Percentiles rank a stretch among this genome's conserved stretches.
Evolutionary conservation across 2,329 filamentous ascomycete genomes (phyloP).

Genomic region (Sphaceloma murrayae): DNA sequence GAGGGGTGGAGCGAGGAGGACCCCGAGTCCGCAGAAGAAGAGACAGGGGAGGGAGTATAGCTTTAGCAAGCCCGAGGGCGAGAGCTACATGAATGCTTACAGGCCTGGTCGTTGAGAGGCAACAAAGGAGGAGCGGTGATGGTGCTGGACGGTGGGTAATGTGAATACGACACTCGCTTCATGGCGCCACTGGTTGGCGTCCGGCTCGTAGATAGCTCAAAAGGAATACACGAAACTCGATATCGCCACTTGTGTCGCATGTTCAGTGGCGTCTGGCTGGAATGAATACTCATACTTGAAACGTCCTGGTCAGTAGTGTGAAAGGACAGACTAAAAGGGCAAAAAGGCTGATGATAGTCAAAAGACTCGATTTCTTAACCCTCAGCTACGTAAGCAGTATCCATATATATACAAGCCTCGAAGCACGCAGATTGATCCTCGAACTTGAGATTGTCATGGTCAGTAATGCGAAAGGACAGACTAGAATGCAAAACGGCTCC

Average conservation of each 20-base stretch:
- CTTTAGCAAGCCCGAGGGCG: neutral
- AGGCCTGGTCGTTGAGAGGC: conserved; percentile 4
- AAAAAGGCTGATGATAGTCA: no score
- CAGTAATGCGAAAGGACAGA: no score
- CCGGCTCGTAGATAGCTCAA: neutral
- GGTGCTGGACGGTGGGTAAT: neutral
- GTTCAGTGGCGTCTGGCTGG: no score
- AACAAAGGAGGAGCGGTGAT: neutral
- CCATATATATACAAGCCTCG: neutral
- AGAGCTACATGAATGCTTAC: conserved; percentile 15
- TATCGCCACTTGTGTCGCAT: neutral
- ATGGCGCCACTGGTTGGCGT: neutral
- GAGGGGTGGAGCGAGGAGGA: conserved; percentile 9
- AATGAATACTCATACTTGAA: no score
- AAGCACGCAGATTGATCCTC: no score
- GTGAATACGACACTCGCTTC: conserved; percentile 3
- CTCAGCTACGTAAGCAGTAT: neutral
- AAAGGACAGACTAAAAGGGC: no score
- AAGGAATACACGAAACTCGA: neutral
- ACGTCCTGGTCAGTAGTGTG: no score
- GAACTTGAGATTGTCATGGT: no score
- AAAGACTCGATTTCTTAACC: no score
- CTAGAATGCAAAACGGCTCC: no score
- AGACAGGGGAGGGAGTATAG: conserved; percentile 10
- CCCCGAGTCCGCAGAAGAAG: conserved; percentile 12